These are phyloP conservation scores for Aspergillus costaricaensis DNA, from an alignment of 2,329 filamentous ascomycete species.

Conservation along the genomic window DNA sequence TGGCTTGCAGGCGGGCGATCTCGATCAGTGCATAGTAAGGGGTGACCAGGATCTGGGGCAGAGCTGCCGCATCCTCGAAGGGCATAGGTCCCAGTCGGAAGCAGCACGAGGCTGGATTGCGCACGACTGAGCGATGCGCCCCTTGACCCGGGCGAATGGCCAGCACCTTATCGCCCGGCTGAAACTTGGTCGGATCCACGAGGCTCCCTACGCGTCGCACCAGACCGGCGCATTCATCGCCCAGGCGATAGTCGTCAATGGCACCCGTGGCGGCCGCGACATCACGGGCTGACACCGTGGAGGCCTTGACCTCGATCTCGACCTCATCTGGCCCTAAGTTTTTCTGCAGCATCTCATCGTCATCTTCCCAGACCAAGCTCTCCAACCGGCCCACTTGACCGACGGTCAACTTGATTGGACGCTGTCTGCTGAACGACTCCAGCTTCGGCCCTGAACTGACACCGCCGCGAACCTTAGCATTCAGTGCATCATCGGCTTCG, in stretches of 20 bases:
- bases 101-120: slow-evolving; percentile 3
- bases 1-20: slow-evolving; percentile 4
- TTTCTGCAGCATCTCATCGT: background rate
- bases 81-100: background rate
- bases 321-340: background rate
- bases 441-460: background rate
- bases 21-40: slow-evolving; percentile 2
- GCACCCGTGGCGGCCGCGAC: slow-evolving; percentile 4
- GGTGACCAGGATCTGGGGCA: background rate
- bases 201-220: background rate
- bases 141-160: slow-evolving; percentile 4
- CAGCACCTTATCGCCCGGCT: background rate
- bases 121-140: slow-evolving; percentile 3
- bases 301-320: slow-evolving; percentile 6
- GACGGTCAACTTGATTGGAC: slow-evolving; percentile 1
- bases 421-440: background rate
- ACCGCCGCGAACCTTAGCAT: slow-evolving; percentile 2
- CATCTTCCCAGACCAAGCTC: slow-evolving; percentile 2
- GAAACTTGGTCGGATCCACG: background rate
- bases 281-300: slow-evolving; percentile 5
- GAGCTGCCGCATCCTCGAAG: background rate
- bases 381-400: slow-evolving; percentile 2
- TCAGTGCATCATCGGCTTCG: slow-evolving; percentile 1
- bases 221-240: slow-evolving; percentile 5
- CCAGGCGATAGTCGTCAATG: slow-evolving; percentile 4